Evolutionary conservation across 805 yeast species (phyloP).

Genomic region (Scheffersomyces amazonensis): DNA sequence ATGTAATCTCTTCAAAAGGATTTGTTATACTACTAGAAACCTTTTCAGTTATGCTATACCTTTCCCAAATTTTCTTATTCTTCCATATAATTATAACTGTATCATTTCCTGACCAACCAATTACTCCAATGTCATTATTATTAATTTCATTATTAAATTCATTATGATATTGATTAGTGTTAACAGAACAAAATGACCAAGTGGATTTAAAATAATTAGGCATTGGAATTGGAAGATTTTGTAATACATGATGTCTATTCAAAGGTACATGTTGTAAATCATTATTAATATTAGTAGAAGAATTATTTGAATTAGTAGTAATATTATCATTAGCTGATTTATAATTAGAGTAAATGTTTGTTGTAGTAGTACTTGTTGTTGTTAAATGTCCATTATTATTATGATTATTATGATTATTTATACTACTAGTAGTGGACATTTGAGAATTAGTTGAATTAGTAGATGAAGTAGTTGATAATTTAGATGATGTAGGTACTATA

Average conservation of each 20-base stretch:
- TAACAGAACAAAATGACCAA: conserved; percentile 83
- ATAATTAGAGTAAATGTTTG: conserved; percentile 6
- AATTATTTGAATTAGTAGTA: conserved; percentile 5
- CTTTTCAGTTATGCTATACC: conserved; percentile 67
- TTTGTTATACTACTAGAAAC: no score
- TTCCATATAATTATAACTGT: conserved; percentile 76
- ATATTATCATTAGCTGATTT: neutral
- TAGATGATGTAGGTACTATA: conserved; percentile 1
- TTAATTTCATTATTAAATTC: conserved; percentile 10
- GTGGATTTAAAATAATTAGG: conserved; percentile 72
- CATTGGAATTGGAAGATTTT: conserved; percentile 63
- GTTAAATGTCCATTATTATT: conserved; percentile 1
- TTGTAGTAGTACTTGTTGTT: conserved; percentile 13
- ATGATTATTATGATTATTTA: neutral
- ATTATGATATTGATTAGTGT: conserved; percentile 42
- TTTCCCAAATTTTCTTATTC: conserved; percentile 77
- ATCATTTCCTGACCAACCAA: conserved; percentile 79
- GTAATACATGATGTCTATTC: conserved; percentile 65
- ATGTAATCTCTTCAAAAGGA: neutral
- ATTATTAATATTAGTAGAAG: conserved; percentile 5
- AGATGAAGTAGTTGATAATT: neutral
- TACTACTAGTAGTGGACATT: neutral
- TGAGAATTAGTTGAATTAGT: neutral
- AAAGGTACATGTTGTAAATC: conserved; percentile 13
- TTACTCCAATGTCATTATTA: conserved; percentile 30